phyloP scores from a whole-genome alignment of 2,329 filamentous ascomycete species.

The Calonectria fujianensis region DNA sequence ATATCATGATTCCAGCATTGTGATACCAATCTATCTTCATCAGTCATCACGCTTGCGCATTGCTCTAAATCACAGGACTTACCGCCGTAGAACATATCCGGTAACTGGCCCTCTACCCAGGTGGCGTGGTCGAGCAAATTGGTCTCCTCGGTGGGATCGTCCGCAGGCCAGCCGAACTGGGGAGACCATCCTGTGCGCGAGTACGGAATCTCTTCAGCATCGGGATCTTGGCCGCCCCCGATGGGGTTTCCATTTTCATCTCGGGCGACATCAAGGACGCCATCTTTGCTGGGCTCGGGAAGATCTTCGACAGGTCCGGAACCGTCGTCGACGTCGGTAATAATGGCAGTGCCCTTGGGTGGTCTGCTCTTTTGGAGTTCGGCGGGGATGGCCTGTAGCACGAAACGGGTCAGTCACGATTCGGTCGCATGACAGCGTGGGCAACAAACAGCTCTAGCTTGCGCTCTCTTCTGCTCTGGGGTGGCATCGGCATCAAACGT shows the following conservation, averaged over 20 bases:
- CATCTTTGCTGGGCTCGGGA: slow-evolving; percentile 82
- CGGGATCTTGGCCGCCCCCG: slow-evolving; percentile 70
- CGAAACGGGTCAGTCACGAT: slow-evolving; percentile 37
- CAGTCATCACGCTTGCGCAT: slow-evolving; percentile 29
- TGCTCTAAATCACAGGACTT: slow-evolving; percentile 54
- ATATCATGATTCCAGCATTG: slow-evolving; percentile 94
- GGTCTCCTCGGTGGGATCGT: slow-evolving; percentile 74
- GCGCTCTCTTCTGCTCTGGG: slow-evolving; percentile 88
- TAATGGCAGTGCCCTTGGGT: slow-evolving; percentile 80
- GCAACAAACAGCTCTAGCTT: slow-evolving; percentile 81
- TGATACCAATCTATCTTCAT: slow-evolving; percentile 92
- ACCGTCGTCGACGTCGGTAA: slow-evolving; percentile 87
- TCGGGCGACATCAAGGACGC: slow-evolving; percentile 75
- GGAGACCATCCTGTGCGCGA: slow-evolving; percentile 89
- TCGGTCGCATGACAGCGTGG: slow-evolving; percentile 16
- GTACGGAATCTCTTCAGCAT: slow-evolving; percentile 69
- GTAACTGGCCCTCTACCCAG: slow-evolving; percentile 86
- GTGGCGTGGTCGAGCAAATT: slow-evolving; percentile 91
- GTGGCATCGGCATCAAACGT: slow-evolving; percentile 91
- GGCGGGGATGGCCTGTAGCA: slow-evolving; percentile 60
- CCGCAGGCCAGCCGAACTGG: slow-evolving; percentile 82
- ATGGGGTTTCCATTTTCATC: slow-evolving; percentile 69
- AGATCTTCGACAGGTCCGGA: slow-evolving; percentile 83
- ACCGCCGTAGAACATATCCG: slow-evolving; percentile 94
- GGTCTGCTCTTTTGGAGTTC: slow-evolving; percentile 61